phyloP scores from a whole-genome alignment of 2,329 filamentous ascomycete species.

The Metarhizium album region DNA sequence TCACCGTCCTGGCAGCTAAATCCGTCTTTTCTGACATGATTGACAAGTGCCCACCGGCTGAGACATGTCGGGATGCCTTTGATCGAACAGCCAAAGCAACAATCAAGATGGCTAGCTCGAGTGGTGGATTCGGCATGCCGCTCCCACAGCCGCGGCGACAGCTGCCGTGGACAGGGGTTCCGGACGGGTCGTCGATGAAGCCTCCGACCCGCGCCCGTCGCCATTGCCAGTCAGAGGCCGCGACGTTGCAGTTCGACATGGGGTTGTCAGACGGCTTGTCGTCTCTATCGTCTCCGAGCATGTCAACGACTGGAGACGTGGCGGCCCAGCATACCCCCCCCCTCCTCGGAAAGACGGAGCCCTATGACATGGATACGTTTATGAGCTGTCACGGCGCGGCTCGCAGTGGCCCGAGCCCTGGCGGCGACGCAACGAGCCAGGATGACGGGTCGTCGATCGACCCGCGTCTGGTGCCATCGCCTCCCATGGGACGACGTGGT shows the following conservation, averaged over 20 bases:
- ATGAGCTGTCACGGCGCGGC: conserved; percentile 18
- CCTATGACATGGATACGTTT: conserved; percentile 21
- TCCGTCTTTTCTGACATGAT: conserved; percentile 87
- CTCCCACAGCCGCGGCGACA: conserved; percentile 17
- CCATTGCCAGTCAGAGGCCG: conserved; percentile 20
- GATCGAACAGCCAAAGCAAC: conserved; percentile 92
- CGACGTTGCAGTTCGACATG: conserved; percentile 25
- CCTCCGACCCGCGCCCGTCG: conserved; percentile 13
- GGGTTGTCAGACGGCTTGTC: conserved; percentile 29
- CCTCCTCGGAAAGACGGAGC: conserved; percentile 24
- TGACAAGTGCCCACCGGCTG: conserved; percentile 88
- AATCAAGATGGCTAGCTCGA: conserved; percentile 86
- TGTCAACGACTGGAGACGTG: conserved; percentile 27
- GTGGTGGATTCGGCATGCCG: conserved; percentile 60
- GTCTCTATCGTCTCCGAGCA: conserved; percentile 30
- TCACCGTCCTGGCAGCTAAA: conserved; percentile 85
- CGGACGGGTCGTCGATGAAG: conserved; percentile 15
- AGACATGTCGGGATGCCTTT: conserved; percentile 90
- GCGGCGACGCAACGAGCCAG: conserved; percentile 18
- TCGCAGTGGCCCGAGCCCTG: conserved; percentile 20
- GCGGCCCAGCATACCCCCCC: conserved; percentile 23
- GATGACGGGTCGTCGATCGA: conserved; percentile 24
- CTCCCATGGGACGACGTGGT: conserved; percentile 25
- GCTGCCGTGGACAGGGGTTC: conserved; percentile 18
- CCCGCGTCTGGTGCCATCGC: conserved; percentile 34